Evolutionary conservation across 2,329 filamentous ascomycete species (phyloP).

Genomic region (Talaromyces verruculosus): DNA sequence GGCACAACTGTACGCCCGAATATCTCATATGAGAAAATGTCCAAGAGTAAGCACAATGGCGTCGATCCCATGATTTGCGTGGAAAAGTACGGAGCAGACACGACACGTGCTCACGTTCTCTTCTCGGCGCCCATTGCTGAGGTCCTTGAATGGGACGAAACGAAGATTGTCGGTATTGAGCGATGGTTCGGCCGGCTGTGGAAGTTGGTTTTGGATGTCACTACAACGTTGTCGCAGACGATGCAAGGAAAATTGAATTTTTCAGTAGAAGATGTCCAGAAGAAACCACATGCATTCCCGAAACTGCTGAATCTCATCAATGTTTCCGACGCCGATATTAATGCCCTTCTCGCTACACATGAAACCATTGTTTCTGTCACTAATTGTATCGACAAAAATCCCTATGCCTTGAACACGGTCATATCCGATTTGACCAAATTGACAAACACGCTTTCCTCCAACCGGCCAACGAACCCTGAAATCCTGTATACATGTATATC

Average conservation of each 20-base stretch:
- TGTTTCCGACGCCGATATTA: slow-evolving; percentile 38
- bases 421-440: slow-evolving; percentile 80
- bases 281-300: slow-evolving; percentile 28
- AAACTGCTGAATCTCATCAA: slow-evolving; percentile 32
- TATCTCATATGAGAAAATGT: slow-evolving; percentile 85
- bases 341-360: slow-evolving; percentile 67
- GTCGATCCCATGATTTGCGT: slow-evolving; percentile 77
- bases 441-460: slow-evolving; percentile 65
- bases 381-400: slow-evolving; percentile 64
- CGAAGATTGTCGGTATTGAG: slow-evolving; percentile 76
- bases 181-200: slow-evolving; percentile 73
- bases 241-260: slow-evolving; percentile 26
- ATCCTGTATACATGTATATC: slow-evolving; percentile 49
- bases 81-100: slow-evolving; percentile 74
- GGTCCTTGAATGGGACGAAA: slow-evolving; percentile 82
- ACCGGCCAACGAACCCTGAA: slow-evolving; percentile 39
- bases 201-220: slow-evolving; percentile 53
- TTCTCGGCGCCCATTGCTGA: slow-evolving; percentile 85
- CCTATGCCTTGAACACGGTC: slow-evolving; percentile 78
- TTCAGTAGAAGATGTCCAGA: slow-evolving; percentile 26
- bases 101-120: slow-evolving; percentile 80
- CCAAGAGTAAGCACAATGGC: slow-evolving; percentile 90
- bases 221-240: slow-evolving; percentile 28
- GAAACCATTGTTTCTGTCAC: slow-evolving; percentile 66
- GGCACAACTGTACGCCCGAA: slow-evolving; percentile 60